phyloP scores from a whole-genome alignment of 441 rosid species.

The Hypseocharis bilobata region DNA sequence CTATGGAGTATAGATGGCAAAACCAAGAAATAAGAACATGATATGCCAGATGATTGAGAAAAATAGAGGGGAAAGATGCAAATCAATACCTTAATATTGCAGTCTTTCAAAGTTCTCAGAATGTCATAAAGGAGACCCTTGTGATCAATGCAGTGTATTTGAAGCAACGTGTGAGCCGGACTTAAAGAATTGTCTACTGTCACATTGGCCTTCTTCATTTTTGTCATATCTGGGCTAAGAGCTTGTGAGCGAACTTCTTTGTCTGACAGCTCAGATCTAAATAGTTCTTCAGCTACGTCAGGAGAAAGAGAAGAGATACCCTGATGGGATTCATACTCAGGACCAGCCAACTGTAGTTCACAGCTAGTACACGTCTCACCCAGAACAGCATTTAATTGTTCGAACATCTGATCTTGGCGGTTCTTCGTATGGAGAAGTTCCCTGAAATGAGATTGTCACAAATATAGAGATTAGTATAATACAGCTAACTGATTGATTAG shows the following conservation, averaged over 20 bases:
- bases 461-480: slow-evolving; percentile 7
- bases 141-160: slow-evolving; percentile 55
- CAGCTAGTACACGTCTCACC: slow-evolving; percentile 67
- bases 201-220: slow-evolving; percentile 42
- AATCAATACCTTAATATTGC: slow-evolving; percentile 51
- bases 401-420: slow-evolving; percentile 46
- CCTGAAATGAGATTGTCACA: slow-evolving; percentile 35
- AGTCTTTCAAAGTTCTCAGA: slow-evolving; percentile 73
- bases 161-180: slow-evolving; percentile 69
- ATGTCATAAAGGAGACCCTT: slow-evolving; percentile 72
- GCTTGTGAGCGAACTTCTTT: slow-evolving; percentile 43
- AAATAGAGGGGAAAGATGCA: neutral
- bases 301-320: slow-evolving; percentile 49
- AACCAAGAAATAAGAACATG: no score
- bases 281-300: slow-evolving; percentile 48
- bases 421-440: slow-evolving; percentile 54
- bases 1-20: neutral
- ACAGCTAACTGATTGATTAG: neutral
- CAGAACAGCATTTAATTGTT: slow-evolving; percentile 52
- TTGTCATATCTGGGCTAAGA: slow-evolving; percentile 53
- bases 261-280: slow-evolving; percentile 38
- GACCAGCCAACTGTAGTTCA: slow-evolving; percentile 58
- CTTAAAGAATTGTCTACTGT: slow-evolving; percentile 58
- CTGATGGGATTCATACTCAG: slow-evolving; percentile 51
- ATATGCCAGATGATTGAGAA: no score